A percentile compares a stretch with the other conserved stretches of the same genome.
phyloP scores from a whole-genome alignment of 2,329 filamentous ascomycete species.

The Daldinia eschscholtzii region DNA sequence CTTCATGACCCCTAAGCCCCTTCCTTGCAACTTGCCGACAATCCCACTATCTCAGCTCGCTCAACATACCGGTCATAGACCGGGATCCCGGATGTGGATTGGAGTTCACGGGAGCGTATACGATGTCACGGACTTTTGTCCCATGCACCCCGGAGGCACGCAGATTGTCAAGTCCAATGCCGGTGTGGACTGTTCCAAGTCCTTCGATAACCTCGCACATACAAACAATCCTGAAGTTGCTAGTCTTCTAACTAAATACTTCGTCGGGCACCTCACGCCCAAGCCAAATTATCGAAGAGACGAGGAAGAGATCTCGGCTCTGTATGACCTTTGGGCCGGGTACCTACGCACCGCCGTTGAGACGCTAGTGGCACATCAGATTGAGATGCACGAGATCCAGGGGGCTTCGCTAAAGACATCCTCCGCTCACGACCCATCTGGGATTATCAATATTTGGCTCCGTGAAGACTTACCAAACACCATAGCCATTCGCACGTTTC shows the following conservation, averaged over 20 bases:
- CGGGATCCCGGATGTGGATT: constrained; percentile 63
- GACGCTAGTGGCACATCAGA: constrained; percentile 65
- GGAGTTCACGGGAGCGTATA: constrained; percentile 66
- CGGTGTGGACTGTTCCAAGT: constrained; percentile 65
- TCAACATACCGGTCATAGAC: constrained; percentile 63
- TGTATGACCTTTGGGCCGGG: constrained; percentile 65
- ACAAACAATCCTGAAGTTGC: constrained; percentile 67
- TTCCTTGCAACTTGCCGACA: constrained; percentile 63
- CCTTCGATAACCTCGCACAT: constrained; percentile 67
- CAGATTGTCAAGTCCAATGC: constrained; percentile 67
- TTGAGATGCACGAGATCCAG: constrained; percentile 66
- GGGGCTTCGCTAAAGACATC: constrained; percentile 53
- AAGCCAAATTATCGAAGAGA: constrained; percentile 62
- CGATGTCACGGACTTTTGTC: constrained; percentile 65
- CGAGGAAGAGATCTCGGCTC: constrained; percentile 57
- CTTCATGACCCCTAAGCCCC: constrained; percentile 67
- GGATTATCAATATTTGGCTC: constrained; percentile 46
- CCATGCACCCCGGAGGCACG: constrained; percentile 67
- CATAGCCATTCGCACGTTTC: constrained; percentile 64
- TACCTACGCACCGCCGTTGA: constrained; percentile 64
- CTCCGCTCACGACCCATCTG: constrained; percentile 56
- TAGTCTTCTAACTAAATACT: constrained; percentile 66
- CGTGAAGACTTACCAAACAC: constrained; percentile 60
- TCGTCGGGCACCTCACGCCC: constrained; percentile 63
- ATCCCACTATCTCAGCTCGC: constrained; percentile 65